phyloP scores from a whole-genome alignment of 352 stramenopile species.

The Aphanomyces invadans region DNA sequence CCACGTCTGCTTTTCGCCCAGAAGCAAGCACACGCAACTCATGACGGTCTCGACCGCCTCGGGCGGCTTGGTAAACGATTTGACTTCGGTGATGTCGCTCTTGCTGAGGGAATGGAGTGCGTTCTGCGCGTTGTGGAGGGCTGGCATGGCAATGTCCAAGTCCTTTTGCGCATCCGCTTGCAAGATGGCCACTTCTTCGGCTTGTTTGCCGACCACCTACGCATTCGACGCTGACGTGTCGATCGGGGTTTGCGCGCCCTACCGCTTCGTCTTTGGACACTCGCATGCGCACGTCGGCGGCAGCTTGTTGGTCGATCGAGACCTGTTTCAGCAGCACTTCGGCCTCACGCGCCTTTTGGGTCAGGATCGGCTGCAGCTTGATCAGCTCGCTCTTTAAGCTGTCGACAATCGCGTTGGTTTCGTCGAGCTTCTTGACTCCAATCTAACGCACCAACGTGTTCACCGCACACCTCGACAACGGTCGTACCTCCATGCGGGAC shows the following conservation, averaged over 20 bases:
- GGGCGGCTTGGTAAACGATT: constrained; percentile 90
- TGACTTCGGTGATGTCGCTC: constrained; percentile 91
- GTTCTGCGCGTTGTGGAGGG: constrained; percentile 83
- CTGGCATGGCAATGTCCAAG: constrained; percentile 88
- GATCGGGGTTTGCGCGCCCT: background rate
- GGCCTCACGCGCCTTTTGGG: constrained; percentile 84
- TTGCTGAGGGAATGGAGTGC: constrained; percentile 87
- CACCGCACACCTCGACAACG: constrained; percentile 11
- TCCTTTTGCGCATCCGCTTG: constrained; percentile 90
- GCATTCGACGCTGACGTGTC: background rate
- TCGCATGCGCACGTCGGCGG: constrained; percentile 75
- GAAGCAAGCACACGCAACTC: constrained; percentile 90
- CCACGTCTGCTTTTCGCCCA: constrained; percentile 91
- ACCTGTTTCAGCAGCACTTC: constrained; percentile 90
- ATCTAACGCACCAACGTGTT: constrained; percentile 41
- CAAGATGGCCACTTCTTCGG: constrained; percentile 84
- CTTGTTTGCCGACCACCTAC: constrained; percentile 79
- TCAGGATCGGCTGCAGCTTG: constrained; percentile 86
- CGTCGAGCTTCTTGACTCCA: constrained; percentile 89
- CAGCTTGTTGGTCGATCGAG: constrained; percentile 88
- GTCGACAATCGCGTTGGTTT: constrained; percentile 92
- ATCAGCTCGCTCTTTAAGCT: constrained; percentile 88
- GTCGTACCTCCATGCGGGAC: constrained; percentile 61
- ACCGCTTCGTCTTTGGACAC: constrained; percentile 86
- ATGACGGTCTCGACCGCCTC: constrained; percentile 90